A percentile compares a stretch with the other conserved stretches of the same genome.
Conservation (phyloP, 2,329 filamentous ascomycete genomes). For the Colletotrichum liriopes region DNA sequence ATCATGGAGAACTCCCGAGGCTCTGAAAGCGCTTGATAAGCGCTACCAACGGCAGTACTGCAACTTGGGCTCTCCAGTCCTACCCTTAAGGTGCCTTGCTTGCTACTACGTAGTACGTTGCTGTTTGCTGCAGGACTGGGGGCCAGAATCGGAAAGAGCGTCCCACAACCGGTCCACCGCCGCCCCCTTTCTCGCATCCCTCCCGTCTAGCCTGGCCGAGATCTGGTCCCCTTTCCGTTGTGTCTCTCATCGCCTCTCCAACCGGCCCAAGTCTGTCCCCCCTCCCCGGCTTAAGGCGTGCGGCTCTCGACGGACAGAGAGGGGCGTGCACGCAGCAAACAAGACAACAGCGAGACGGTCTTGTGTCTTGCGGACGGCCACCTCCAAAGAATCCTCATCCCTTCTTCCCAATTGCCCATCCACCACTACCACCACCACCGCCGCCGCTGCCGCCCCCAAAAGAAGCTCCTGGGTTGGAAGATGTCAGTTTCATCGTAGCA, state of each 20-base stretch:
- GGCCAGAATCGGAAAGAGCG: conserved; percentile 29
- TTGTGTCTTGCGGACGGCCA: conserved; percentile 19
- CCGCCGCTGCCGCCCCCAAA: background rate
- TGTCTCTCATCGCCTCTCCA: background rate
- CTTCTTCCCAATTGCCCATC: conserved; percentile 34
- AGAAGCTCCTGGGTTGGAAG: conserved; percentile 35
- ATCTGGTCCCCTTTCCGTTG: conserved; percentile 14
- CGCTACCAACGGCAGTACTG: background rate
- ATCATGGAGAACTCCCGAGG: conserved; percentile 6
- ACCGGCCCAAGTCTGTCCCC: conserved; percentile 4
- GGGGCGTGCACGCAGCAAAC: conserved; percentile 28
- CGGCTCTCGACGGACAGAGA: conserved; percentile 19
- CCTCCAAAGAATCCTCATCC: conserved; percentile 40
- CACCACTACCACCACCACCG: conserved; percentile 4
- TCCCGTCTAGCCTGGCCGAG: conserved; percentile 17
- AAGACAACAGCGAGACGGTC: background rate
- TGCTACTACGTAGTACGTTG: background rate
- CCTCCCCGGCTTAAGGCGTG: conserved; percentile 20
- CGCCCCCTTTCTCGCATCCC: conserved; percentile 28
- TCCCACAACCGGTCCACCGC: conserved; percentile 24
- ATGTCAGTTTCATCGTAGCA: conserved; percentile 43
- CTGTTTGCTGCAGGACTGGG: conserved; percentile 5
- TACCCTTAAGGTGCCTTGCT: background rate
- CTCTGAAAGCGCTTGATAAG: conserved; percentile 6
- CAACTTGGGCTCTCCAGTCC: background rate